A percentile compares a stretch with the other conserved stretches of the same genome.
These are phyloP conservation scores for Hypoxylon sp. DNA, from an alignment of 2,329 filamentous ascomycete species.

Conservation along the genomic window DNA sequence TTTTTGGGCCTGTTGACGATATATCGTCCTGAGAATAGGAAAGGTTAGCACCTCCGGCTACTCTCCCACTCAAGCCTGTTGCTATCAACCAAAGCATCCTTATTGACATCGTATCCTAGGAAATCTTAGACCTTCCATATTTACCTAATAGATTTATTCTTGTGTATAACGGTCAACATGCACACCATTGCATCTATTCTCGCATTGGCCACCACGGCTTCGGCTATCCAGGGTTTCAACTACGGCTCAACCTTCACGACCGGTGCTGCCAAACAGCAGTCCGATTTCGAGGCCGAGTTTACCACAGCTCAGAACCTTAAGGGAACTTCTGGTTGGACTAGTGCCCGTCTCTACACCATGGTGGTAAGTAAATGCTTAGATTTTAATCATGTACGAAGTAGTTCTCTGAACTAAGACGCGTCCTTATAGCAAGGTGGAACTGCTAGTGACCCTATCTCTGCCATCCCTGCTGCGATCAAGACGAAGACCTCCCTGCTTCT, in stretches of 20 bases:
- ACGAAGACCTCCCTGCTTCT: conserved; percentile 85
- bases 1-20: conserved; percentile 9
- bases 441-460: conserved; percentile 63
- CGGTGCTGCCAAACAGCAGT: conserved; percentile 70
- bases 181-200: conserved; percentile 47
- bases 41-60: conserved; percentile 8
- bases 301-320: conserved; percentile 73
- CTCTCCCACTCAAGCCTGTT: conserved; percentile 8
- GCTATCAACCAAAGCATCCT: conserved; percentile 3
- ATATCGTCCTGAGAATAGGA: conserved; percentile 8
- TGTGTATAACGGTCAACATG: conserved; percentile 44
- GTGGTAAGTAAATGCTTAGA: conserved; percentile 61
- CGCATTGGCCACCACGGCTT: conserved; percentile 59
- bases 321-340: conserved; percentile 76
- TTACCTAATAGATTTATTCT: conserved; percentile 11
- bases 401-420: conserved; percentile 32
- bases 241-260: conserved; percentile 76
- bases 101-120: conserved; percentile 12
- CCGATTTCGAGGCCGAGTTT: conserved; percentile 80
- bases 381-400: conserved; percentile 2
- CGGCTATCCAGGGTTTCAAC: conserved; percentile 76
- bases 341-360: conserved; percentile 82
- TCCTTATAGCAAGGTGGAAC: conserved; percentile 73
- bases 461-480: conserved; percentile 82
- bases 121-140: conserved; percentile 26